Evolutionary conservation across 352 stramenopile genomes (phyloP).

Genomic region (Blastocystis sp.): DNA sequence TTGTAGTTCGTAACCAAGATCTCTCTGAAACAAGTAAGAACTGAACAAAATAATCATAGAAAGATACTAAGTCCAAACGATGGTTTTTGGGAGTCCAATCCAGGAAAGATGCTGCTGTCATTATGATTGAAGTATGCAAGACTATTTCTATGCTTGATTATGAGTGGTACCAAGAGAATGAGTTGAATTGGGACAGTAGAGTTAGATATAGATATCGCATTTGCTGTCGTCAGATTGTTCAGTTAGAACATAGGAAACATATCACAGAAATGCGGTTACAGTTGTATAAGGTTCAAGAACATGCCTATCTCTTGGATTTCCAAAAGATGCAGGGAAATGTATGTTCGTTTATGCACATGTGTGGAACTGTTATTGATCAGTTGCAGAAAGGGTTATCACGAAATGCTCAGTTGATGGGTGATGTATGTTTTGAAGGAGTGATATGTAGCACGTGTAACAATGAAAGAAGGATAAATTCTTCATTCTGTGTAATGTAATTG

Average conservation of each 20-base stretch:
- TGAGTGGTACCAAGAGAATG: slow-evolving; percentile 85
- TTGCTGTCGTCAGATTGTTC: slow-evolving; percentile 3
- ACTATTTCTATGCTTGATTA: slow-evolving; percentile 91
- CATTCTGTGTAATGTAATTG: slow-evolving; percentile 6
- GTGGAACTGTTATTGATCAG: slow-evolving; percentile 96
- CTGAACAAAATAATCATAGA: background rate
- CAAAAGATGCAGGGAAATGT: slow-evolving; percentile 89
- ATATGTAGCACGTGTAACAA: slow-evolving; percentile 41
- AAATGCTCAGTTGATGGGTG: slow-evolving; percentile 56
- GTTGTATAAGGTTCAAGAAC: slow-evolving; percentile 84
- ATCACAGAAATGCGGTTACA: slow-evolving; percentile 70
- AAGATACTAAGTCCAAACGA: slow-evolving; percentile 75
- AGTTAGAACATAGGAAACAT: slow-evolving; percentile 8
- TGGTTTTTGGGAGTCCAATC: slow-evolving; percentile 99
- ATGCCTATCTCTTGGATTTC: slow-evolving; percentile 98
- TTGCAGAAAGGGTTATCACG: slow-evolving; percentile 72
- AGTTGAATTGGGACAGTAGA: background rate
- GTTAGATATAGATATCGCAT: slow-evolving; percentile 38
- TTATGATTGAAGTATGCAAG: slow-evolving; percentile 99
- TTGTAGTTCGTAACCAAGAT: background rate
- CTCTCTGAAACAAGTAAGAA: background rate
- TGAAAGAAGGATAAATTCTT: slow-evolving; percentile 33
- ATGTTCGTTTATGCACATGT: slow-evolving; percentile 99
- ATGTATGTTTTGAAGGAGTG: background rate
- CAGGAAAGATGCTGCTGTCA: slow-evolving; percentile 96